Evolutionary conservation across 2,329 filamentous ascomycete species (phyloP).

Genomic region (Hypoxylon sp.): DNA sequence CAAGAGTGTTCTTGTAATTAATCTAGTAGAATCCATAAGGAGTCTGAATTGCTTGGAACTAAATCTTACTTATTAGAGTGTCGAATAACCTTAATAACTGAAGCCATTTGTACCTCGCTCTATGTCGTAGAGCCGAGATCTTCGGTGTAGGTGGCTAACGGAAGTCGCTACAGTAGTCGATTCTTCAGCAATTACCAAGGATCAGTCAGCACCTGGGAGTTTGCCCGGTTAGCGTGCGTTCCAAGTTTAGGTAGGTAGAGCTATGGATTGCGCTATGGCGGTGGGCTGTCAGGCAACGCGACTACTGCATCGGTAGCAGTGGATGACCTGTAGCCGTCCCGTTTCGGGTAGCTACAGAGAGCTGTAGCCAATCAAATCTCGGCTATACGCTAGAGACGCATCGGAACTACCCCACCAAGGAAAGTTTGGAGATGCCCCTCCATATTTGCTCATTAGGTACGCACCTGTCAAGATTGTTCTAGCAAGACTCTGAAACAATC

Average conservation of each 20-base stretch:
- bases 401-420: conserved; percentile 14
- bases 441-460: background rate
- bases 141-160: conserved; percentile 14
- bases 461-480: background rate
- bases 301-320: background rate
- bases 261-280: conserved; percentile 1
- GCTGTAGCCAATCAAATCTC: conserved; percentile 7
- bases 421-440: conserved; percentile 10
- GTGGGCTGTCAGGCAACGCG: background rate
- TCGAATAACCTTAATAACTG: conserved; percentile 1
- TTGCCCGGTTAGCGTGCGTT: background rate
- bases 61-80: background rate
- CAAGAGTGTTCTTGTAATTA: conserved; percentile 31
- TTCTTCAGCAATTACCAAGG: conserved; percentile 49
- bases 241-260: background rate
- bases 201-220: conserved; percentile 47
- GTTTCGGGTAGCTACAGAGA: conserved; percentile 13
- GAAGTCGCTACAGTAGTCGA: conserved; percentile 12
- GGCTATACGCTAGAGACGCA: background rate
- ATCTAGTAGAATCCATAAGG: conserved; percentile 27
- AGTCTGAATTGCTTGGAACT: background rate
- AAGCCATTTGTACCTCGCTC: conserved; percentile 30
- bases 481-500: conserved; percentile 2
- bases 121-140: conserved; percentile 5
- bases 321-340: background rate